Evolutionary conservation across 768 basidiomycete genomes (phyloP), one percentile per base, ranked within the genome.

Genomic region (Gloeostereum incarnatum): DNA sequence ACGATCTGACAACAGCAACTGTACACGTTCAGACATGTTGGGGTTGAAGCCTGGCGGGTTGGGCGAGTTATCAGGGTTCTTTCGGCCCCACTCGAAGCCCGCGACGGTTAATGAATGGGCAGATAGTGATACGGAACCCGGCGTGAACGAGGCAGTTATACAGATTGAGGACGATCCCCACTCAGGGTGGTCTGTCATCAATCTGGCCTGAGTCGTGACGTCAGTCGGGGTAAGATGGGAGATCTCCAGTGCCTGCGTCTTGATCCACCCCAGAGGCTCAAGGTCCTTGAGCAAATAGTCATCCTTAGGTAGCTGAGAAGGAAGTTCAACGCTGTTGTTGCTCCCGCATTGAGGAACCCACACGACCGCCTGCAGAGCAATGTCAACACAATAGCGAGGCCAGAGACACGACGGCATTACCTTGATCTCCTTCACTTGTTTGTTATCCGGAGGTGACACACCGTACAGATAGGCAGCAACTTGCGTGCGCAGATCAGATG

Each of bases 391-490:
- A 8, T 8, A 29, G 14, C 8, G 14, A 29, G 26, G 26, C 14
- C 26, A 29, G 58, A 80, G 84, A 57, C n/a, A 47, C n/a, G 36
- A 19, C 16, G 22, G 19, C 27, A 57, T 33, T 32, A 73, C 73
- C 68, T 94, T 97, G 64, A 99, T 87, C 63, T 99, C 96, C 63
- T 98, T 96, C 45, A 99, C 96, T 59, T 93, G 92, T 47, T 88
- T 85, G 69, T 97, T 98, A 60, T 97, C 94, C 4, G 88, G 76
- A 3, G 94, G 92, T 5, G 91, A 93, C 14, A 71, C 71, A 46
- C 96, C 96, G 54, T 96, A 99, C 41, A 99, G 55, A 70, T 80
- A 97, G 3, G 81, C 94, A 0, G 91, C 91, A 24, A 97, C 86
- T 61, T 98, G 94, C 2, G 96, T 96, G 25, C 96, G 86, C 23